These are phyloP conservation scores for Eimeria brunetti DNA, from an alignment of 169 alveolate species.

Conservation along the genomic window DNA sequence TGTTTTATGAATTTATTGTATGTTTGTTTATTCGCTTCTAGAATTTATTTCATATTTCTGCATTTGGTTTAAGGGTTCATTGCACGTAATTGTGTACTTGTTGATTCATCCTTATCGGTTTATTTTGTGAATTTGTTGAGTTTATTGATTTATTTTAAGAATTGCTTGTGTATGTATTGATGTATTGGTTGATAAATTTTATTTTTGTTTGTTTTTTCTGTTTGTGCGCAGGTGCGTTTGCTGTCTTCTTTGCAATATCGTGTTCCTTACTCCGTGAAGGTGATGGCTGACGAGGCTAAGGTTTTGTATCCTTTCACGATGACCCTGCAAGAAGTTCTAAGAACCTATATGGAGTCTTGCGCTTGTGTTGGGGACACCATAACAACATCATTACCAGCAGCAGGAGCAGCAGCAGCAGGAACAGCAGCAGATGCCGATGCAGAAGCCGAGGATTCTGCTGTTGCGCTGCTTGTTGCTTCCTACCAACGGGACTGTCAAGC, in stretches of 20 bases:
- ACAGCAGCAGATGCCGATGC: no score
- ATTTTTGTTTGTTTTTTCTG: not conserved
- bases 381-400: not conserved
- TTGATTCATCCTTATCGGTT: no score
- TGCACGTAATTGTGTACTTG: no score
- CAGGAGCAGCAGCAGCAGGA: no score
- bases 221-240: slow-evolving; percentile 85
- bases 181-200: no score
- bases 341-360: slow-evolving; percentile 82
- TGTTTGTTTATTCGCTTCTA: no score
- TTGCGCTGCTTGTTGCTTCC: slow-evolving; percentile 82
- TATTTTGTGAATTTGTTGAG: no score
- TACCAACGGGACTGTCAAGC: slow-evolving; percentile 83
- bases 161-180: no score
- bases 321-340: slow-evolving; percentile 82
- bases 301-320: slow-evolving; percentile 88
- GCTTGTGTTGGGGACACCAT: slow-evolving; percentile 15
- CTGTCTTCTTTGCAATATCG: slow-evolving; percentile 89
- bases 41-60: no score
- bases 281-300: slow-evolving; percentile 95
- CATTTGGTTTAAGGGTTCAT: no score
- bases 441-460: slow-evolving; percentile 2
- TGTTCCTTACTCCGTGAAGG: slow-evolving; percentile 93
- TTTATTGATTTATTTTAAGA: not conserved
- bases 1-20: no score